Evolutionary conservation across 2,329 filamentous ascomycete species (phyloP).

Genomic region (Fusarium sp.): DNA sequence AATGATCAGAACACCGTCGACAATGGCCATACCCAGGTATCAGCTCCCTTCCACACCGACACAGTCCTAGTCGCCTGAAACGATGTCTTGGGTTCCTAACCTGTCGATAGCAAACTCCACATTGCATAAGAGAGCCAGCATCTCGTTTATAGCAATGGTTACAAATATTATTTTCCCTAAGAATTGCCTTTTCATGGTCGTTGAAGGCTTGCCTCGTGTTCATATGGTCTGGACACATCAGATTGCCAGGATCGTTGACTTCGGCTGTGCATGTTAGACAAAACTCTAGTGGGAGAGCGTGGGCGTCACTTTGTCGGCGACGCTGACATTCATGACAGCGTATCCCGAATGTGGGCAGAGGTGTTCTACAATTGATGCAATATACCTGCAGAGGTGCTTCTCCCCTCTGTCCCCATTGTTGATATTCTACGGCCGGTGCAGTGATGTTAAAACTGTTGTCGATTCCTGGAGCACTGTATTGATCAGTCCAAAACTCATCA

Average conservation of each 20-base stretch:
- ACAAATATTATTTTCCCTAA: neutral
- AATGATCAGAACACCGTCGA: neutral
- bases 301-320: neutral
- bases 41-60: neutral
- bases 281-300: neutral
- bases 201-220: neutral
- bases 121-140: neutral
- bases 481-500: neutral
- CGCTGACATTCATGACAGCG: neutral
- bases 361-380: neutral
- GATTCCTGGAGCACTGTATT: neutral
- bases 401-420: neutral
- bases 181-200: neutral
- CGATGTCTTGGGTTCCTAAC: neutral
- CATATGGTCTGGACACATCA: neutral
- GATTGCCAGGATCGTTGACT: neutral
- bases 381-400: neutral
- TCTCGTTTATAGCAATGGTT: neutral
- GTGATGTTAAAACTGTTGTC: accelerated
- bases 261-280: neutral
- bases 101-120: neutral
- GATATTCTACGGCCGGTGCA: neutral
- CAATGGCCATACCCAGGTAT: neutral
- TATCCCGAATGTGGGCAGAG: neutral
- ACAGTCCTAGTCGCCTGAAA: neutral